phyloP scores from a whole-genome alignment of 75 land plant species.

The Azolla pinnata region DNA sequence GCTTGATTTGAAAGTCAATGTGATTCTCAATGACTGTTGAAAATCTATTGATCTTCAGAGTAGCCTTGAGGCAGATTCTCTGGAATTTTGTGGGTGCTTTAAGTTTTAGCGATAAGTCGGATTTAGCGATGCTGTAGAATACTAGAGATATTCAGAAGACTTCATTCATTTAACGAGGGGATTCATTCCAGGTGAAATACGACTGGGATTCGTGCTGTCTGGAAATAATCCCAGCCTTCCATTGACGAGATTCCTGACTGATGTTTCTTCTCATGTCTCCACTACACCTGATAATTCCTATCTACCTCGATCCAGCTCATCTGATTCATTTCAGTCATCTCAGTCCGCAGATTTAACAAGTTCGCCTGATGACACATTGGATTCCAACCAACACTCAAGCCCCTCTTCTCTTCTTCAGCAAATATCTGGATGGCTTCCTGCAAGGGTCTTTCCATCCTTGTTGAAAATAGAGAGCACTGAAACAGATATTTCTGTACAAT shows the following conservation, averaged over 20 bases:
- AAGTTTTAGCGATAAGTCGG: too few relatives aligned
- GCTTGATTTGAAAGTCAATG: too few relatives aligned
- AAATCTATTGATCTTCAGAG: too few relatives aligned
- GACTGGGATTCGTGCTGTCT: conserved; percentile 8
- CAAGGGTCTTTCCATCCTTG: too few relatives aligned
- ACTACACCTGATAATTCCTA: conserved; percentile 3
- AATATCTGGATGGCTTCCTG: too few relatives aligned
- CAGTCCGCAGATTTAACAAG: neutral
- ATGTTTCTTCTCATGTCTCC: neutral
- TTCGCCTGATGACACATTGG: neutral
- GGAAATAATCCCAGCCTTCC: conserved; percentile 12
- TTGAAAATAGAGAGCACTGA: neutral
- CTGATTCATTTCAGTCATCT: neutral
- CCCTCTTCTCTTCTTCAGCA: neutral
- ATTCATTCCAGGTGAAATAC: conserved; percentile 6
- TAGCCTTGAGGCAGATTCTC: too few relatives aligned
- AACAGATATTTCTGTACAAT: neutral
- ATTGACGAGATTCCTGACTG: neutral
- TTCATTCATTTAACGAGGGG: too few relatives aligned
- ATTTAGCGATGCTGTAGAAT: too few relatives aligned
- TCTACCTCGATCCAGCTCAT: conserved; percentile 1
- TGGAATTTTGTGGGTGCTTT: too few relatives aligned
- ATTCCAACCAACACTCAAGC: neutral
- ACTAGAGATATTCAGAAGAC: too few relatives aligned
- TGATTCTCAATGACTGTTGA: too few relatives aligned